These are phyloP conservation scores for Podospora australis DNA, from an alignment of 495 filamentous ascomycete species.

Conservation along the genomic window DNA sequence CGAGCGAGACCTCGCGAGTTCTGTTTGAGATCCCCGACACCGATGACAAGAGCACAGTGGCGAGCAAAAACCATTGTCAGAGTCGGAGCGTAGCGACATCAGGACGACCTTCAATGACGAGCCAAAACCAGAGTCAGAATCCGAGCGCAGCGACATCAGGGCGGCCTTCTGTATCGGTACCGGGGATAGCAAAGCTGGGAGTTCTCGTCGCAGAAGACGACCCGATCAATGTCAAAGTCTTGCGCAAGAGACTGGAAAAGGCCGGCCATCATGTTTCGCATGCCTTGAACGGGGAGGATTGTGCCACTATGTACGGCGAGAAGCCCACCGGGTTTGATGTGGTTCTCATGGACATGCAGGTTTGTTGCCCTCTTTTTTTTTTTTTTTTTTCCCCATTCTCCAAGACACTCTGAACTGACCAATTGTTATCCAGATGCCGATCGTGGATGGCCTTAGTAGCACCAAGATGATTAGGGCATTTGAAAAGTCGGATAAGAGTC, in stretches of 20 bases:
- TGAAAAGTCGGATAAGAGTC: conserved; percentile 44
- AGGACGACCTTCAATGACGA: not conserved
- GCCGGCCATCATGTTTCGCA: conserved; percentile 65
- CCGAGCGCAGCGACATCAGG: not conserved
- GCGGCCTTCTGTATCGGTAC: not conserved
- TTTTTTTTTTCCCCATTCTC: not conserved
- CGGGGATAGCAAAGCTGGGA: conserved; percentile 37
- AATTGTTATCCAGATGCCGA: conserved; percentile 65
- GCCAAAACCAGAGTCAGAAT: not conserved
- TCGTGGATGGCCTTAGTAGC: conserved; percentile 79
- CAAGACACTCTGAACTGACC: conserved; percentile 5
- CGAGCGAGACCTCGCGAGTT: conserved; percentile 22
- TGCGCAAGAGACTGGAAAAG: conserved; percentile 78
- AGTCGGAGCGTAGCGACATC: not conserved
- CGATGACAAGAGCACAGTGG: not conserved
- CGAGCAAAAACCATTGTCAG: not conserved
- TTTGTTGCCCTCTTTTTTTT: conserved; percentile 29
- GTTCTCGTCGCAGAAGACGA: conserved; percentile 90
- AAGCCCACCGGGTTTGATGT: conserved; percentile 61
- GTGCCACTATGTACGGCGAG: conserved; percentile 60
- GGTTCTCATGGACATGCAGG: conserved; percentile 96
- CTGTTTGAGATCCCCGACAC: conserved; percentile 29
- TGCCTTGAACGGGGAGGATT: conserved; percentile 84
- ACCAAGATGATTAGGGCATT: conserved; percentile 74
- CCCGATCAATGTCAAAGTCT: conserved; percentile 82